Evolutionary conservation across 169 alveolate species (phyloP).

Genomic region (Cryptosporidium sp.): DNA sequence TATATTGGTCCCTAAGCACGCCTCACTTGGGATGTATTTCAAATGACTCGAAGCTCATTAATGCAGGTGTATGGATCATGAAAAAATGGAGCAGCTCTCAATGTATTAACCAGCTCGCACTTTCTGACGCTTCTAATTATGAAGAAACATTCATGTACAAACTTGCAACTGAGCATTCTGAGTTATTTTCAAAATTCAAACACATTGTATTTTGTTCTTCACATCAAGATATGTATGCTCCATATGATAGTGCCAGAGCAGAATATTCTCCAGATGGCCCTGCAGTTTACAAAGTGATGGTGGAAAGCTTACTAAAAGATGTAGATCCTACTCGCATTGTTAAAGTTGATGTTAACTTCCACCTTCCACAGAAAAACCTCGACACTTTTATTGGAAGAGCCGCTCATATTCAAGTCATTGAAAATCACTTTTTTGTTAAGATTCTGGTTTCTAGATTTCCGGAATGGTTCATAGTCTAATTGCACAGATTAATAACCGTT

Average conservation of each 20-base stretch:
- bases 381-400: slow-evolving; percentile 94
- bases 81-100: slow-evolving; percentile 89
- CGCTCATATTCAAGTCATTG: slow-evolving; percentile 94
- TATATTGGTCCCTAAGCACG: slow-evolving; percentile 87
- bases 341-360: slow-evolving; percentile 90
- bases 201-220: slow-evolving; percentile 86
- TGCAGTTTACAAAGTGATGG: slow-evolving; percentile 85
- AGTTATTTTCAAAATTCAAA: slow-evolving; percentile 82
- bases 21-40: slow-evolving; percentile 94
- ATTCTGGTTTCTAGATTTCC: slow-evolving; percentile 87
- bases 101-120: slow-evolving; percentile 87
- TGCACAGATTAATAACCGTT: neutral
- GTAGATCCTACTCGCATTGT: slow-evolving; percentile 81
- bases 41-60: slow-evolving; percentile 86
- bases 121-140: slow-evolving; percentile 83
- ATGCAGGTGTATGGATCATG: slow-evolving; percentile 93
- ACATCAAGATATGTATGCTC: slow-evolving; percentile 91
- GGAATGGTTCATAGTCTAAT: slow-evolving; percentile 82
- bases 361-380: slow-evolving; percentile 86
- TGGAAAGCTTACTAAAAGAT: slow-evolving; percentile 81
- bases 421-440: slow-evolving; percentile 90
- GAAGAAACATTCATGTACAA: slow-evolving; percentile 87
- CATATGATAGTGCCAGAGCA: slow-evolving; percentile 91
- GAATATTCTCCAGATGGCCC: slow-evolving; percentile 83
- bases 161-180: slow-evolving; percentile 83